Base-by-base conservation (phyloP, 208 protist genomes). In the Tritrichomonas musculus region DNA sequence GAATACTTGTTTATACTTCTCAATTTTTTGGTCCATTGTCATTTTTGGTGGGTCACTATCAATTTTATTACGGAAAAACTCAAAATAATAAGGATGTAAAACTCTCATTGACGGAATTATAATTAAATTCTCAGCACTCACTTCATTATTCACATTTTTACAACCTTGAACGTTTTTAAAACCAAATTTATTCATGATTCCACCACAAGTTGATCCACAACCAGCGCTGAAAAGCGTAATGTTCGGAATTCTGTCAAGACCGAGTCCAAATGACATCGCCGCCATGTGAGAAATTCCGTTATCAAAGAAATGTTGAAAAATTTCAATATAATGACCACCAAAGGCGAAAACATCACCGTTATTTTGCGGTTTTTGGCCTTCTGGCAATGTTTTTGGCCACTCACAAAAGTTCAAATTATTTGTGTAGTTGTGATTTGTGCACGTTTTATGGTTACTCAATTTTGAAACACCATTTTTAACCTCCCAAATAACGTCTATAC, bases 251-350 rank as follows among this genome's bases (percentile, higher is more conserved):
- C n/a, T n/a, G n/a, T n/a, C n/a, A n/a, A n/a, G n/a, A 57, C 47
- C 47, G 1, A 47, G 33, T n/a, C 41, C 77, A 36, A 88, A 39
- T n/a, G 73, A 53, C 3, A 39, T 39, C 8, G 41, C 30, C 1
- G 73, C 73, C 73, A 82, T 82, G 27, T 82, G 73, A 30, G 73
- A 41, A n/a, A 82, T 39, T 5, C 73, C 73, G 17, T 88, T 88
- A 39, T 88, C 77, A 5, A 88, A 57, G 30, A 88, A 88, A 36
- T 88, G 77, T 47, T 88, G 77, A 36, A 88, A 88, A 57, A 88
- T 60, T 33, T 88, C 20, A 39, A 53, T 57, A 33, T 39, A 53
- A 39, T 88, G 77, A 36, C 47, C 77, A 39, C 27, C n/a, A 11
- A 88, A 57, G 17, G 73, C 73, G 8, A 88, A 57, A 57, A 88